Evolutionary conservation across 441 rosid species (phyloP).

Genomic region (Populus hybrid): DNA sequence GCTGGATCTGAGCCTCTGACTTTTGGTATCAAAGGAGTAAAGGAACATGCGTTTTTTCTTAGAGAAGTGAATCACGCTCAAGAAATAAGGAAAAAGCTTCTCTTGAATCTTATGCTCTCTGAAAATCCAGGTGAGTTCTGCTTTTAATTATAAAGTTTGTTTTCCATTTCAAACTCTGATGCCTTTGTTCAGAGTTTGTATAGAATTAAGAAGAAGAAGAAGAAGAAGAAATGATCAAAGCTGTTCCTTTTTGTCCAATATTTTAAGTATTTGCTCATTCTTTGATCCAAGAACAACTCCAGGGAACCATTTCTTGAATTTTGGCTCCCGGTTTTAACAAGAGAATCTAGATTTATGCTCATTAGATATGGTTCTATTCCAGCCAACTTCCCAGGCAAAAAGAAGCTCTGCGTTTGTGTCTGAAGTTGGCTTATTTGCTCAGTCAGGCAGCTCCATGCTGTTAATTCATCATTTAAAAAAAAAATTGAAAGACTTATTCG

Average conservation of each 20-base stretch:
- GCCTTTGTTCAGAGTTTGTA: not conserved
- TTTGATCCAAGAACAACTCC: not conserved
- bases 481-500: not conserved
- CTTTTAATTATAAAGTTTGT: not conserved
- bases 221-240: not conserved
- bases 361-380: no score
- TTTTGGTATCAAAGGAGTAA: slow-evolving; percentile 81
- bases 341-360: no score
- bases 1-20: slow-evolving; percentile 94
- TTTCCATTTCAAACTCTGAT: not conserved
- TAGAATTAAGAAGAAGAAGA: not conserved
- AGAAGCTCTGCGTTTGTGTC: not conserved
- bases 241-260: not conserved
- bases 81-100: slow-evolving; percentile 86
- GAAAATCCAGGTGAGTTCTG: slow-evolving; percentile 67
- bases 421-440: no score
- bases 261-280: not conserved
- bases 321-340: no score
- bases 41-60: slow-evolving; percentile 80
- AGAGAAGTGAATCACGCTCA: slow-evolving; percentile 96
- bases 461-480: no score
- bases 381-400: no score
- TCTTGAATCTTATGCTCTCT: slow-evolving; percentile 88
- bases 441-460: no score
- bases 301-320: no score